Percentiles rank a stretch among this genome's conserved stretches.
phyloP scores from a whole-genome alignment of 257 asterid genomes.

The Solanum tarijense region DNA sequence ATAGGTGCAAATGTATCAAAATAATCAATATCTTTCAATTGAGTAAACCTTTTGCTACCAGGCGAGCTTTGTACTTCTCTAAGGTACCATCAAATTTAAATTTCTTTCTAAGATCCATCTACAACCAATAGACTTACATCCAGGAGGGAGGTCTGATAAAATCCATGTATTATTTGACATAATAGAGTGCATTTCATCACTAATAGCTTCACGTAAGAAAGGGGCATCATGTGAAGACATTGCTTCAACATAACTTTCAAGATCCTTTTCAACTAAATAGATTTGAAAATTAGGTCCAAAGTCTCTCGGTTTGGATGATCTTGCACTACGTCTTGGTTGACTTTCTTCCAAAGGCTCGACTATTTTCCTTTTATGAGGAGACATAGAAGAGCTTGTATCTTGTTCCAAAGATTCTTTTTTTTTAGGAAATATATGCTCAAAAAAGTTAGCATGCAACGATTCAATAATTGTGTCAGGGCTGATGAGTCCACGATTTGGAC shows the following conservation, averaged over 20 bases:
- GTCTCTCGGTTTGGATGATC: neutral
- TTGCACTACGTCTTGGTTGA: neutral
- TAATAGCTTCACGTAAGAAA: neutral
- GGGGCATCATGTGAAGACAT: neutral
- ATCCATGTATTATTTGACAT: neutral
- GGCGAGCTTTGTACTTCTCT: neutral
- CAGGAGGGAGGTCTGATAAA: neutral
- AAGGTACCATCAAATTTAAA: neutral
- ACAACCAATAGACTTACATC: too few relatives aligned
- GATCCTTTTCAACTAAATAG: neutral
- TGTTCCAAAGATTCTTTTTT: neutral
- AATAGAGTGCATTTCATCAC: too few relatives aligned
- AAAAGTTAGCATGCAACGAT: neutral
- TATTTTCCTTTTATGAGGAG: neutral
- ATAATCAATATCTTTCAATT: neutral
- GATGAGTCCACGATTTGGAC: too few relatives aligned
- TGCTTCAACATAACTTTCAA: neutral
- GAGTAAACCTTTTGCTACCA: neutral
- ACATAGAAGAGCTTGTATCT: neutral
- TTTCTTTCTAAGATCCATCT: neutral
- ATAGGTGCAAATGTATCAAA: neutral
- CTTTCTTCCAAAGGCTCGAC: neutral
- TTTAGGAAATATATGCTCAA: neutral
- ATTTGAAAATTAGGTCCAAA: neutral
- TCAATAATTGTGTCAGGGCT: neutral